Conservation (phyloP, 1,284 basidiomycete species). For the Sphaerobolus stellatus region DNA sequence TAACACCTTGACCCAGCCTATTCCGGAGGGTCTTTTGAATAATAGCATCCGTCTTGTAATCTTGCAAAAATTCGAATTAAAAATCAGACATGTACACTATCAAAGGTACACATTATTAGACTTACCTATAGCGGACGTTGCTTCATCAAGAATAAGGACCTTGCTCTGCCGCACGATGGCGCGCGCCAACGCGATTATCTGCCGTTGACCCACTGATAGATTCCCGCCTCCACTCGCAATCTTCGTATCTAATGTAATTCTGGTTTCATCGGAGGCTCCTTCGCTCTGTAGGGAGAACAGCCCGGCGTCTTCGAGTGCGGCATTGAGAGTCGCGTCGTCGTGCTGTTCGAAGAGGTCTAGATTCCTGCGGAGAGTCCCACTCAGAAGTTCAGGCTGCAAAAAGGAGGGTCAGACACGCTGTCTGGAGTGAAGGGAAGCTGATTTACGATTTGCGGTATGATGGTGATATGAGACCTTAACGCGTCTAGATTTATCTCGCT, state of each 20-base stretch:
- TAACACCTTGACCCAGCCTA: constrained; percentile 53
- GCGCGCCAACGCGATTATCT: constrained; percentile 58
- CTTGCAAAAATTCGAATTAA: not conserved
- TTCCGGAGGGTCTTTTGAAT: constrained; percentile 58
- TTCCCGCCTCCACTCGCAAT: constrained; percentile 35
- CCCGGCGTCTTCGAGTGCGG: constrained; percentile 8
- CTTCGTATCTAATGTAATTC: constrained; percentile 20
- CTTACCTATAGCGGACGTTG: constrained; percentile 25
- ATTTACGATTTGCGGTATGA: constrained; percentile 74
- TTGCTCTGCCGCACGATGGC: constrained; percentile 60
- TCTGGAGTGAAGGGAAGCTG: too few relatives aligned
- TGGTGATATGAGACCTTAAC: constrained; percentile 71
- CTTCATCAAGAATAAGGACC: constrained; percentile 60
- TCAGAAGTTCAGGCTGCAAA: constrained; percentile 91
- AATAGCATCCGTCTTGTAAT: constrained; percentile 34
- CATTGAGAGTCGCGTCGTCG: constrained; percentile 50
- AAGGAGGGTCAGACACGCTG: constrained; percentile 15
- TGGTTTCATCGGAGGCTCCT: constrained; percentile 19
- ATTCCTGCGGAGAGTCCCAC: constrained; percentile 82
- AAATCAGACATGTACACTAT: not conserved
- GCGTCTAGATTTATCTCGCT: constrained; percentile 38
- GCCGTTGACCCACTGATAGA: constrained; percentile 52
- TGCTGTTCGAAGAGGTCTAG: constrained; percentile 93
- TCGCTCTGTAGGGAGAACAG: constrained; percentile 8
- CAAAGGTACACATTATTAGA: not conserved